These are phyloP conservation scores for Metarhizium robertsii DNA, from an alignment of 2,329 filamentous ascomycete species.

Conservation along the genomic window DNA sequence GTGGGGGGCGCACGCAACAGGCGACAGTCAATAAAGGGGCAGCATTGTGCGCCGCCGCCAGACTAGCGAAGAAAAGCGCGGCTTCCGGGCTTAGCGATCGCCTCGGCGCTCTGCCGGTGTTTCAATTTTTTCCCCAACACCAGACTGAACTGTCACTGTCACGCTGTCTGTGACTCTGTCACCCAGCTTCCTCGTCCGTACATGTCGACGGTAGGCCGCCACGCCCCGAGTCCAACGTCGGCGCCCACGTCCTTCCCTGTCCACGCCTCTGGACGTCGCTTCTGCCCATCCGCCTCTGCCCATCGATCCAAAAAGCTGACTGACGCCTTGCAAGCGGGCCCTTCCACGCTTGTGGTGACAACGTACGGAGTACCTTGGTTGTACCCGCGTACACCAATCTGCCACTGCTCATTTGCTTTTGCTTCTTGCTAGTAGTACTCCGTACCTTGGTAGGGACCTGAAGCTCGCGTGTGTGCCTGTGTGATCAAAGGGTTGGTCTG, in stretches of 20 bases:
- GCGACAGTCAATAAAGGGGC: not conserved
- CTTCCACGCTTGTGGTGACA: not conserved
- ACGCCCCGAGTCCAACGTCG: not conserved
- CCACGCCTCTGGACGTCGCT: not conserved
- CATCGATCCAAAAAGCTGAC: not conserved
- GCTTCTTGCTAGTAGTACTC: not conserved
- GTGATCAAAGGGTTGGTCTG: not conserved
- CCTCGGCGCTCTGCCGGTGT: constrained; percentile 6
- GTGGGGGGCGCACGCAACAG: not conserved
- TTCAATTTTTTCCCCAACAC: not conserved
- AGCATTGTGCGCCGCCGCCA: constrained; percentile 5
- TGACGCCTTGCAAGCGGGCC: not conserved
- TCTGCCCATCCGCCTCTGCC: not conserved
- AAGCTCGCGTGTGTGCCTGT: not conserved
- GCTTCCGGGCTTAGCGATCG: constrained; percentile 12
- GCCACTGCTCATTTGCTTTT: not conserved
- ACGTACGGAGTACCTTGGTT: not conserved
- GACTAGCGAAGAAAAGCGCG: constrained; percentile 10
- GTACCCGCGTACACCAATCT: not conserved
- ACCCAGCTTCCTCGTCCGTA: too few species aligned
- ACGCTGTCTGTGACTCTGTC: too few species aligned
- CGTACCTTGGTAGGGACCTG: not conserved
- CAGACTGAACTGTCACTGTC: too few species aligned
- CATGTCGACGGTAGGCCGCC: not conserved
- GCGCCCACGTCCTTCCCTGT: not conserved